A percentile compares a stretch with the other conserved stretches of the same genome.
Conservation (phyloP, 2,329 filamentous ascomycete species). For the Septoria petroselini region DNA sequence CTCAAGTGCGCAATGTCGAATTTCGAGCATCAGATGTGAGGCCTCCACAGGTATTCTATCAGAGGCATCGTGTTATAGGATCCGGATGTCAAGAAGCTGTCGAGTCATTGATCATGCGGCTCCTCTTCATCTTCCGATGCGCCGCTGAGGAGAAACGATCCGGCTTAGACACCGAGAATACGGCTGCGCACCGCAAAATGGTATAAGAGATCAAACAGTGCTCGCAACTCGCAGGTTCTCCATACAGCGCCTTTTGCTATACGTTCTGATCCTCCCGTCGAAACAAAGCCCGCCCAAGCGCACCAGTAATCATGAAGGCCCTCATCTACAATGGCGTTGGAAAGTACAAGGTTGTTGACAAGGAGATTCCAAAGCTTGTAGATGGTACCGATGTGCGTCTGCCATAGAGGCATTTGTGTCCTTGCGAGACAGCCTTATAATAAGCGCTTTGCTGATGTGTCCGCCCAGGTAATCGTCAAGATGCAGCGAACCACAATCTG, state of each 20-base stretch:
- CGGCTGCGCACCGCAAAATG: background rate
- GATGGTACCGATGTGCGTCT: slow-evolving; percentile 25
- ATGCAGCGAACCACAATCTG: slow-evolving; percentile 33
- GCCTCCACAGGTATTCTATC: background rate
- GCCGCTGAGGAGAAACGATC: background rate
- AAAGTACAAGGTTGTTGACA: slow-evolving; percentile 31
- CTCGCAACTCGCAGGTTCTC: background rate
- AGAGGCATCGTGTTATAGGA: too few species aligned
- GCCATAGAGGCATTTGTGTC: too few species aligned
- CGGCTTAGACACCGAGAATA: background rate
- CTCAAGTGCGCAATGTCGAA: too few species aligned
- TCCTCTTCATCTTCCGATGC: slow-evolving; percentile 2
- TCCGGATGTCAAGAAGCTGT: background rate
- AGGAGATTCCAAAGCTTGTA: slow-evolving; percentile 25
- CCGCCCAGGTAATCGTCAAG: slow-evolving; percentile 39
- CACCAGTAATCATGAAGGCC: slow-evolving; percentile 29
- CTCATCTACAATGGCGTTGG: slow-evolving; percentile 28
- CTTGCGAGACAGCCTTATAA: too few species aligned
- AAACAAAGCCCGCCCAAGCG: background rate
- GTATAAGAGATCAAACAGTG: background rate
- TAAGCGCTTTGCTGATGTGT: too few species aligned
- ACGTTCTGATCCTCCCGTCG: background rate
- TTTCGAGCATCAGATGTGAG: background rate
- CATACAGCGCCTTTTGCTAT: background rate
- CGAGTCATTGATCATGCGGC: background rate